Conservation (phyloP, 2,329 filamentous ascomycete genomes). For the Diaporthe sp. region DNA sequence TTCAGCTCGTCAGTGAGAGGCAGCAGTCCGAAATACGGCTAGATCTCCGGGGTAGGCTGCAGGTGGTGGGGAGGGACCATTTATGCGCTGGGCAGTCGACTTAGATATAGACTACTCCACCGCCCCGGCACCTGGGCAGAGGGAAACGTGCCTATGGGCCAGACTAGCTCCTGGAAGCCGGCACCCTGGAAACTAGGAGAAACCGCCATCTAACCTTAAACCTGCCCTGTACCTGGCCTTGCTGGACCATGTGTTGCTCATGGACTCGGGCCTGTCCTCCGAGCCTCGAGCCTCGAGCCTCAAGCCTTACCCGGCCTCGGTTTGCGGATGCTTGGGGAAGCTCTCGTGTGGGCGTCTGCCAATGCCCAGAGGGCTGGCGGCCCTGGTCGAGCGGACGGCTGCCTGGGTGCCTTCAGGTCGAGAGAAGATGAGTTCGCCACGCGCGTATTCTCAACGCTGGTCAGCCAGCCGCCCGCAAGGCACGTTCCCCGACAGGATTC, state of each 20-base stretch:
- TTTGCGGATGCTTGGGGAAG: background rate
- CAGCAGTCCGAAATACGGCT: constrained; percentile 27
- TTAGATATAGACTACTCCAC: constrained; percentile 33
- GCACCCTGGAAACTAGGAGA: constrained; percentile 27
- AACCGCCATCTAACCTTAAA: constrained; percentile 31
- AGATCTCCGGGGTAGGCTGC: constrained; percentile 8
- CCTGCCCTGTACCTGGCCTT: constrained; percentile 24
- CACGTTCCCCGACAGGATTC: constrained; percentile 21
- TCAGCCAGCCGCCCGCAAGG: constrained; percentile 13
- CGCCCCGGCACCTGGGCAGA: constrained; percentile 25
- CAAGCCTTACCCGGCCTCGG: background rate
- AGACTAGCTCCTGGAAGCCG: constrained; percentile 3
- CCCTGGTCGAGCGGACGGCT: background rate
- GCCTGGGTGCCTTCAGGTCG: background rate
- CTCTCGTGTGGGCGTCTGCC: background rate
- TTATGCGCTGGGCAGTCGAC: constrained; percentile 18
- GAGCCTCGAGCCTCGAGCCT: constrained; percentile 5
- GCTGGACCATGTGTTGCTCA: constrained; percentile 13
- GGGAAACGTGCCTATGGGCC: constrained; percentile 13
- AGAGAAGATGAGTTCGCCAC: constrained; percentile 2
- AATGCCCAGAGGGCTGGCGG: background rate
- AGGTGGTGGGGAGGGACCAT: constrained; percentile 22
- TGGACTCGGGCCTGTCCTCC: background rate
- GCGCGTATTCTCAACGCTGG: constrained; percentile 12
- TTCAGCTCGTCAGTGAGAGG: constrained; percentile 17